Conservation (phyloP, 1,139 yeast species). For the Candida labiduridarum region DNA sequence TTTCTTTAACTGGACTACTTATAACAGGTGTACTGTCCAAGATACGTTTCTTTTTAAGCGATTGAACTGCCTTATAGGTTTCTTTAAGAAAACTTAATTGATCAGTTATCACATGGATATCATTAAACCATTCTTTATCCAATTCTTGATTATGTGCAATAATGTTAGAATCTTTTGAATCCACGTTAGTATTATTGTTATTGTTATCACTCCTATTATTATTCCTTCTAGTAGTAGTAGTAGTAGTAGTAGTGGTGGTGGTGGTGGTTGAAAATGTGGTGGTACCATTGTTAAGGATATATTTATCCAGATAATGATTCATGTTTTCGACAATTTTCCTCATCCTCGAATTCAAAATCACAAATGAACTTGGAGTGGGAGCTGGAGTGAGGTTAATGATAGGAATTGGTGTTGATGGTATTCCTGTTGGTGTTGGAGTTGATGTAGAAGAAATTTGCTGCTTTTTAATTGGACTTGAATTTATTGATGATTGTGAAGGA, state of each 20-base stretch:
- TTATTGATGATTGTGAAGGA: slow-evolving; percentile 5
- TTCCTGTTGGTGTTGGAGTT: neutral
- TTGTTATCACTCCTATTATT: too few species aligned
- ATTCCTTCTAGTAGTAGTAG: neutral
- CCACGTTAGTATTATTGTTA: neutral
- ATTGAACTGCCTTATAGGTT: slow-evolving; percentile 29
- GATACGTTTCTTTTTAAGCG: slow-evolving; percentile 23
- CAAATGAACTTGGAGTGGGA: slow-evolving; percentile 5
- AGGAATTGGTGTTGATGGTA: too few species aligned
- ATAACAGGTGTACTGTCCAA: neutral
- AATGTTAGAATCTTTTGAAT: neutral
- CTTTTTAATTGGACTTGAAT: slow-evolving; percentile 8
- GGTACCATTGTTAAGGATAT: neutral
- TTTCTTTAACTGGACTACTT: slow-evolving; percentile 4
- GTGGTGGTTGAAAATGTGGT: too few species aligned
- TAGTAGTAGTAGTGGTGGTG: too few species aligned
- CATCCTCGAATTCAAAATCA: slow-evolving; percentile 1
- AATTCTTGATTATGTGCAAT: slow-evolving; percentile 12
- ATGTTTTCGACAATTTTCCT: neutral
- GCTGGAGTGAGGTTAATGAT: neutral
- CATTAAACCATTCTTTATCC: slow-evolving; percentile 28
- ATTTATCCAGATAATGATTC: slow-evolving; percentile 4
- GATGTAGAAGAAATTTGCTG: neutral
- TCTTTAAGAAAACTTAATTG: slow-evolving; percentile 35
- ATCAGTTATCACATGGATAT: slow-evolving; percentile 28